Conservation (phyloP, 1,284 basidiomycete species). For the Cutaneotrichosporon daszewskae region DNA sequence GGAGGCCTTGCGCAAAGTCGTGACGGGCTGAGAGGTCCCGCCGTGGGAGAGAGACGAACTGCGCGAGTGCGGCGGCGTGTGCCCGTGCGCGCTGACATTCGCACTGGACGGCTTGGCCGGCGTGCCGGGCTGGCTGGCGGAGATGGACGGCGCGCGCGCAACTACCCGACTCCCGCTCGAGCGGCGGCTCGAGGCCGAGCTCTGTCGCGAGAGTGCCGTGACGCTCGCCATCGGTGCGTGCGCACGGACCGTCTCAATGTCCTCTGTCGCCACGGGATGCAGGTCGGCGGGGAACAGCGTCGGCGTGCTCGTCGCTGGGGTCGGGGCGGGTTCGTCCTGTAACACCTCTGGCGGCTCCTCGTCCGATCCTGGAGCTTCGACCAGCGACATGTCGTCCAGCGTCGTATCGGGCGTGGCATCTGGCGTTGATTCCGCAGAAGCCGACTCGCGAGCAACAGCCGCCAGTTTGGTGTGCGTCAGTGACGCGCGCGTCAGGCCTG, state of each 20-base stretch:
- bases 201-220: not conserved
- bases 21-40: not conserved
- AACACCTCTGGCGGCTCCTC: too few relatives aligned
- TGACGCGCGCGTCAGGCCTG: too few relatives aligned
- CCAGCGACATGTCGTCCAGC: constrained; percentile 1
- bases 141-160: too few relatives aligned
- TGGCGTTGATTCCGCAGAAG: not conserved
- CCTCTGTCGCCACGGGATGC: not conserved
- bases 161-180: too few relatives aligned
- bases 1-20: not conserved
- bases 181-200: not conserved
- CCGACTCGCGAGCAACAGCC: not conserved
- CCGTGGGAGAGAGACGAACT: not conserved
- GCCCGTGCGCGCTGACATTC: too few relatives aligned
- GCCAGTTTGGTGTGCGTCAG: not conserved
- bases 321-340: too few relatives aligned
- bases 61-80: too few relatives aligned
- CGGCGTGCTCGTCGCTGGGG: not conserved
- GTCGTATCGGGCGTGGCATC: constrained; percentile 1
- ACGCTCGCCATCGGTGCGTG: constrained; percentile 1
- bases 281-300: not conserved
- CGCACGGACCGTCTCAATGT: constrained; percentile 1
- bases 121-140: too few relatives aligned
- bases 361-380: too few relatives aligned
- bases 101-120: too few relatives aligned